These are phyloP conservation scores for Poa pratensis DNA, from an alignment of 176 grass and related monocot species.

Conservation along the genomic window DNA sequence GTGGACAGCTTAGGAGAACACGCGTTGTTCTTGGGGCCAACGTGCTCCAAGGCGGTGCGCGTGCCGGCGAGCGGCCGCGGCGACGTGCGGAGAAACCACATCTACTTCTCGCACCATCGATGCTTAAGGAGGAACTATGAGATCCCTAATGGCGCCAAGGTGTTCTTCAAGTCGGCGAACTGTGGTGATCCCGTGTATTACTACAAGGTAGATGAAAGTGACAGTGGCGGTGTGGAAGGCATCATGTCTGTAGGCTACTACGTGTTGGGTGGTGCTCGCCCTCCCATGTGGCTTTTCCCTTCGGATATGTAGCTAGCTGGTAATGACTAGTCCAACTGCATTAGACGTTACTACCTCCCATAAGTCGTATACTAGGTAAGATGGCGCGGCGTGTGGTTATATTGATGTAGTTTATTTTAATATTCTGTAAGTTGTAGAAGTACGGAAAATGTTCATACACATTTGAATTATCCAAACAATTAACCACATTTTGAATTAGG, in stretches of 20 bases:
- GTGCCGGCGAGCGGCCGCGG: background rate
- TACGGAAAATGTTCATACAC: too few species aligned
- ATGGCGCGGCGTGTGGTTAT: too few species aligned
- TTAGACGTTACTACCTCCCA: too few species aligned
- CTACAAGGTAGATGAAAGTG: background rate
- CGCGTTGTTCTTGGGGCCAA: background rate
- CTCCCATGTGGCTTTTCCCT: background rate
- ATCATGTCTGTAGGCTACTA: background rate
- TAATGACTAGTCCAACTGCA: too few species aligned
- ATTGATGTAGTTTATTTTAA: too few species aligned
- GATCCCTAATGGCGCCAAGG: background rate
- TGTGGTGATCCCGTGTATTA: background rate
- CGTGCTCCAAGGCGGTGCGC: background rate
- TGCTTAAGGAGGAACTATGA: background rate
- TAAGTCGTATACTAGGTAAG: too few species aligned
- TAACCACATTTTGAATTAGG: too few species aligned
- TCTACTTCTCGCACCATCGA: constrained; percentile 1
- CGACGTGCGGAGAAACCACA: background rate
- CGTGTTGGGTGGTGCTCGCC: background rate
- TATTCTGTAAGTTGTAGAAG: too few species aligned
- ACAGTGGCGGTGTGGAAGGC: background rate
- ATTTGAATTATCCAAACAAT: too few species aligned
- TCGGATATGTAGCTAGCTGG: too few species aligned
- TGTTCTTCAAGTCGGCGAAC: background rate
- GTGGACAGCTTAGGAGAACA: background rate